Percentiles rank a stretch among this genome's conserved stretches.
Conservation (phyloP, 176 grass and related monocot species). For the Aegilops longissima region DNA sequence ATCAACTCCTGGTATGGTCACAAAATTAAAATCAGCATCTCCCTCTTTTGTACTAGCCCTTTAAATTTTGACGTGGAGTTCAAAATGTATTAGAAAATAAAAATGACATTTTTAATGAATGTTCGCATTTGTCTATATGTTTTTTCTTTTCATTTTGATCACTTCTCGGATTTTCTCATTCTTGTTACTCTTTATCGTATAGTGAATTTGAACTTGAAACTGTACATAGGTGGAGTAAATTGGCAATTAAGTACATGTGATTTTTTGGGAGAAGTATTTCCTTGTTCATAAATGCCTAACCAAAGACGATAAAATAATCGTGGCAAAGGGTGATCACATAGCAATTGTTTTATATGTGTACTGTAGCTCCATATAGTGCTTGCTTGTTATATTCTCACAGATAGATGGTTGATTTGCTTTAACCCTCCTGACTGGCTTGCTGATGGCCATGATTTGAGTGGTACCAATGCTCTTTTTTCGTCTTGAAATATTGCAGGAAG, state of each 20-base stretch:
- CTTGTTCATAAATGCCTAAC: not conserved
- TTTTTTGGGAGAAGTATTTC: not conserved
- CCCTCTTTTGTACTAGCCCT: not conserved
- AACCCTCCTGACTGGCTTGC: not conserved
- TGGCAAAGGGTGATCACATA: not conserved
- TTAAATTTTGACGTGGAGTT: not conserved
- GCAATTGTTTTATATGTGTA: not conserved
- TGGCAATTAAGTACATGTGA: not conserved
- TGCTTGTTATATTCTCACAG: conserved; percentile 6
- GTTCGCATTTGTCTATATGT: not conserved
- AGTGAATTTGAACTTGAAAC: not conserved
- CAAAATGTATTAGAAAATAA: not conserved
- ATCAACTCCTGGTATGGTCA: not conserved
- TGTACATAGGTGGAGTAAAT: conserved; percentile 9
- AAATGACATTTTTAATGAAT: not conserved
- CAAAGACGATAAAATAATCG: not conserved
- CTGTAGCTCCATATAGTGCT: not conserved
- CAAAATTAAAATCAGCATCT: not conserved
- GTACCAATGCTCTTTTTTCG: conserved; percentile 5
- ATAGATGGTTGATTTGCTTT: not conserved
- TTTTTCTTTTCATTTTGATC: not conserved
- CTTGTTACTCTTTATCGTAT: not conserved
- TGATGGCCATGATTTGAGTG: conserved; percentile 16
- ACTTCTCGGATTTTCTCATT: not conserved
- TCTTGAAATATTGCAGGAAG: conserved; percentile 61